Base-by-base conservation (phyloP, 1,284 basidiomycete species). In the Meripilus lineatus region DNA sequence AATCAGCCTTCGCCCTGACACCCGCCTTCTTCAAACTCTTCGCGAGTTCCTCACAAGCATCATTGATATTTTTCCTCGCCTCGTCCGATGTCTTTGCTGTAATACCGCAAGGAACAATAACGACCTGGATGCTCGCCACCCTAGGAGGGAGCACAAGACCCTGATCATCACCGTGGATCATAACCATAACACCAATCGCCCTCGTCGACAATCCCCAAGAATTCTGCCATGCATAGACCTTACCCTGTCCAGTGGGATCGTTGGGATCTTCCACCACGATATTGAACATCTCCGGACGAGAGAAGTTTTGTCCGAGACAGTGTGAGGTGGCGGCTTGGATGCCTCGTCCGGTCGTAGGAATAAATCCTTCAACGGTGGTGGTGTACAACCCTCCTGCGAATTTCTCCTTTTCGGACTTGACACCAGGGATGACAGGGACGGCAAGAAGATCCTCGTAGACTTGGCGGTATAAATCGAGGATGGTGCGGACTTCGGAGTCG, bases 381-480 rank as follows among this genome's bases (percentile, higher is more conserved):
- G 96, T 99, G 74, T 99, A 99, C 61, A 95, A 75, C 2, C 91
- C 96, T 44, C 95, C 95, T 7, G 96, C 95, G 56, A 99, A 99
- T 69, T 98, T 99, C 70, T 99, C 95, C 71, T 99, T 99, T 66
- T 97, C 93, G 11, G 94, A 97, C 69, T 99, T 99, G 65, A 95
- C 73, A 55, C 95, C 95, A 10, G 91, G 90, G 51, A 98, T 88
- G 65, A 99, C 94, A 40, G 96, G 95, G 32, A 99, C 92, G 38
- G 95, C 95, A 40, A 99, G 86, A 17, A 99, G 79, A 49, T 99
- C 93, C 66, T 94, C 90, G 71, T 95, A 99, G n/a, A 99, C 89
- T 49, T 84, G 84, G 28, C 89, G 83, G 72, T 99, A 99, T 50
- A 98, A 84, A 46, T 96, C 93, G 56, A 99, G 85, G 58, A 99